Evolutionary conservation across 1,284 basidiomycete species (phyloP).

Genomic region (Ceratobasidium sp.): DNA sequence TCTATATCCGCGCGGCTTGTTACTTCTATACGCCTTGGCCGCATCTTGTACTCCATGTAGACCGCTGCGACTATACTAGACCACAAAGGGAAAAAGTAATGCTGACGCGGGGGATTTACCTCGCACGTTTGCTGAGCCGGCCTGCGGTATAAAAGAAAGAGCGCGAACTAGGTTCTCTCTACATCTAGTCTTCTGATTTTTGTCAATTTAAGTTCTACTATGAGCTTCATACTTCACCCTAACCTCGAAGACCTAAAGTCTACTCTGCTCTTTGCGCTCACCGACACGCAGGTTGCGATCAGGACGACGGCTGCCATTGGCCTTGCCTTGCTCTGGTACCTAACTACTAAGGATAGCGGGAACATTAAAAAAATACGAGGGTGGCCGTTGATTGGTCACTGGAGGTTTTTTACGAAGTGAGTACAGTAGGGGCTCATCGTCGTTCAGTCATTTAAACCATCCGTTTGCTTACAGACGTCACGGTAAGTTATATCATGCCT

Average conservation of each 20-base stretch:
- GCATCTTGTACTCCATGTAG: too few species aligned
- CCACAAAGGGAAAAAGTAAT: too few species aligned
- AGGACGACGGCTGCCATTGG: background rate
- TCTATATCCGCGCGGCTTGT: too few species aligned
- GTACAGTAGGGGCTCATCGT: too few species aligned
- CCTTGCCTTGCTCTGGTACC: conserved; percentile 27
- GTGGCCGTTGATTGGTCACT: conserved; percentile 35
- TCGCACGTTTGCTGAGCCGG: too few species aligned
- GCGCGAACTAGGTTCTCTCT: background rate
- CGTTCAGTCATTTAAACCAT: too few species aligned
- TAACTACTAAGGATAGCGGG: background rate
- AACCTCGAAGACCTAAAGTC: background rate
- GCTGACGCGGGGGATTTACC: too few species aligned
- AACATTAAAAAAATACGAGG: conserved; percentile 14
- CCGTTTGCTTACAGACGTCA: conserved; percentile 9
- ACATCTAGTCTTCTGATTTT: background rate
- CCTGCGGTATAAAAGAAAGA: too few species aligned
- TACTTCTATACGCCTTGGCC: too few species aligned
- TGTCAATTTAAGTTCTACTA: background rate
- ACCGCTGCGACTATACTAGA: too few species aligned
- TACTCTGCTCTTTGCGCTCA: background rate
- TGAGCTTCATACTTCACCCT: background rate
- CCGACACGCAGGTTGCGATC: background rate
- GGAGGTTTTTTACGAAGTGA: conserved; percentile 37
- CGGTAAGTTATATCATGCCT: too few species aligned